A percentile compares a stretch with the other conserved stretches of the same genome.
Conservation (phyloP, 192 early-diverging fungal genomes). For the Lobosporangium transversale region DNA sequence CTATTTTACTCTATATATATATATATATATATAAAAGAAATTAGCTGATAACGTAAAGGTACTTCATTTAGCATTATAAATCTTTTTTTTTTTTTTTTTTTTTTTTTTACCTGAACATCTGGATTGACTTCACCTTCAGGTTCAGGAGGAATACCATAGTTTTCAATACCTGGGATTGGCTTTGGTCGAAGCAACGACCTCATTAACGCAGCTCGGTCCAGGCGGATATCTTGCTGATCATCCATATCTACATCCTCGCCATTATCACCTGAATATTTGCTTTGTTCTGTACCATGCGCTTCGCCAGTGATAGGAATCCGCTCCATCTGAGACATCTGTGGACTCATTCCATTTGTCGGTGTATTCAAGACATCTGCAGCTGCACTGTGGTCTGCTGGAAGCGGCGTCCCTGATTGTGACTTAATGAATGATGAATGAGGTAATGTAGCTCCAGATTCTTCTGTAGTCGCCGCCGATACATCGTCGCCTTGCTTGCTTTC, state of each 20-base stretch:
- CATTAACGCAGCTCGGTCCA: conserved; percentile 36
- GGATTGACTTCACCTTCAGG: conserved; percentile 67
- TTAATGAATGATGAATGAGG: conserved; percentile 13
- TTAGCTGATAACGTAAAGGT: too few relatives aligned
- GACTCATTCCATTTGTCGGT: conserved; percentile 37
- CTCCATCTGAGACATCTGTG: conserved; percentile 1
- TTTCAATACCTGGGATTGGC: conserved; percentile 60
- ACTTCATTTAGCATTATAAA: too few relatives aligned
- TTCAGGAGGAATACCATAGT: conserved; percentile 68
- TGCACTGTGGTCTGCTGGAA: conserved; percentile 48
- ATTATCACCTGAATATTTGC: neutral
- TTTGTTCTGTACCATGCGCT: neutral
- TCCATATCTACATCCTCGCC: neutral
- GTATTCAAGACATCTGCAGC: conserved; percentile 43
- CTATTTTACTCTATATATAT: conserved; percentile 75
- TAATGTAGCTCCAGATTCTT: neutral
- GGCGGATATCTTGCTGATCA: conserved; percentile 3
- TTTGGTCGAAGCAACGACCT: conserved; percentile 52
- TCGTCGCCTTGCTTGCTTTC: neutral
- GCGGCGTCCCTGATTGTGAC: conserved; percentile 39
- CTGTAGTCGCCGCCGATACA: neutral
- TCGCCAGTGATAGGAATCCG: conserved; percentile 20
- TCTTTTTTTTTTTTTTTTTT: too few relatives aligned
- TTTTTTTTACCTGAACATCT: conserved; percentile 73
- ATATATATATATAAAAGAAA: too few relatives aligned